These are phyloP conservation scores for Pseudocercospora crystallina DNA, from an alignment of 2,329 filamentous ascomycete genomes.

Conservation along the genomic window DNA sequence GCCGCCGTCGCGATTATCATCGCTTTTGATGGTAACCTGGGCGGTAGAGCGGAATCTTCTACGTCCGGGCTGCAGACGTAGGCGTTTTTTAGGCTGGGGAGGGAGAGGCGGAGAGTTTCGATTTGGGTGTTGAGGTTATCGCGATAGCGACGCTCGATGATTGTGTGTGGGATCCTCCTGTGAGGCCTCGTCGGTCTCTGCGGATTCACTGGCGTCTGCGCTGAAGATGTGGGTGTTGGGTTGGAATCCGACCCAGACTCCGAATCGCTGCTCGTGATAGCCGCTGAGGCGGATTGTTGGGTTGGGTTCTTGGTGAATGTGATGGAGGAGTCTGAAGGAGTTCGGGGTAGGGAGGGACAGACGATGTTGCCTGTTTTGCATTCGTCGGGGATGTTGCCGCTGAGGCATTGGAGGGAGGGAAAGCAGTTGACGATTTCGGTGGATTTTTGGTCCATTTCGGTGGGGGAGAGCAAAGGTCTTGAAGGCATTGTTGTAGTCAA, in stretches of 20 bases:
- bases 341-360: constrained; percentile 19
- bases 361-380: constrained; percentile 23
- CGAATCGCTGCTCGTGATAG: constrained; percentile 20
- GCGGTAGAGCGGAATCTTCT: constrained; percentile 43
- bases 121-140: constrained; percentile 49
- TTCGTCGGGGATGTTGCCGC: constrained; percentile 21
- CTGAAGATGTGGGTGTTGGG: background rate
- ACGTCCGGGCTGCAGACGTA: constrained; percentile 42
- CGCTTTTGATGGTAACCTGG: constrained; percentile 45
- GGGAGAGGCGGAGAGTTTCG: constrained; percentile 41
- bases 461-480: background rate
- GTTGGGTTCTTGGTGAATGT: constrained; percentile 15
- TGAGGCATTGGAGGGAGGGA: constrained; percentile 22
- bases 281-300: constrained; percentile 12
- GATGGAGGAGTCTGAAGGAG: constrained; percentile 8
- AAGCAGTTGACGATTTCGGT: constrained; percentile 23
- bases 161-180: constrained; percentile 40
- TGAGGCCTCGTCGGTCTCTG: constrained; percentile 20
- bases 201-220: background rate
- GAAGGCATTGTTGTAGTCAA: background rate
- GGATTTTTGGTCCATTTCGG: constrained; percentile 12
- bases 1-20: constrained; percentile 48
- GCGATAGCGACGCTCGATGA: constrained; percentile 49
- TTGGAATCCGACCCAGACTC: constrained; percentile 15
- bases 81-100: constrained; percentile 42